Evolutionary conservation across 2,329 filamentous ascomycete genomes (phyloP).

Genomic region (Pezicula carpinea): DNA sequence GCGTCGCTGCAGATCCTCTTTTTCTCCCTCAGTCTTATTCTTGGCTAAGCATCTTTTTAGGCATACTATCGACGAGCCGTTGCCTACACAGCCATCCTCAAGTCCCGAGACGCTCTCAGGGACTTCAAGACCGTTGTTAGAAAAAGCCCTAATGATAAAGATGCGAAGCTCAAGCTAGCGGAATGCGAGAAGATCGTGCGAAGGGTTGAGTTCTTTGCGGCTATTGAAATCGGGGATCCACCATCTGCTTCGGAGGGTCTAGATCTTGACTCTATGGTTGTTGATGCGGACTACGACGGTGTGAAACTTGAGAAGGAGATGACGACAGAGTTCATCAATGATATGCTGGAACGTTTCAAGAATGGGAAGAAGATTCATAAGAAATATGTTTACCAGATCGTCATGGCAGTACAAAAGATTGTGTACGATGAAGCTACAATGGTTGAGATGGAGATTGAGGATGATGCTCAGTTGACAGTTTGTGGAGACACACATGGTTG

Average conservation of each 20-base stretch:
- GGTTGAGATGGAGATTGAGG: constrained; percentile 83
- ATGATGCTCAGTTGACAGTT: constrained; percentile 79
- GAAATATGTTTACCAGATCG: constrained; percentile 97
- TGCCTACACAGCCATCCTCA: constrained; percentile 85
- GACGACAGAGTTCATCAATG: constrained; percentile 94
- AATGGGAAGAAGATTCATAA: constrained; percentile 89
- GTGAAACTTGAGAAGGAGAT: constrained; percentile 73
- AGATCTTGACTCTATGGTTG: constrained; percentile 77
- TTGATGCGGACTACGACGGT: constrained; percentile 85
- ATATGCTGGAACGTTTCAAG: constrained; percentile 97
- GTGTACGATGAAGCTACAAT: constrained; percentile 92
- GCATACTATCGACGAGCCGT: constrained; percentile 93
- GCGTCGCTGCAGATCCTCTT: not conserved
- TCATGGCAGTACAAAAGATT: constrained; percentile 83
- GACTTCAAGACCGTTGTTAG: constrained; percentile 91
- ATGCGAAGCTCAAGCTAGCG: constrained; percentile 83
- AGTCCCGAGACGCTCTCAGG: constrained; percentile 79
- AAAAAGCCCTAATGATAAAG: constrained; percentile 82
- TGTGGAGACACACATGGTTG: constrained; percentile 95
- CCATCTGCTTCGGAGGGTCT: constrained; percentile 89
- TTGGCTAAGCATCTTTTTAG: constrained; percentile 38
- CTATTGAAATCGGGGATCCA: constrained; percentile 89
- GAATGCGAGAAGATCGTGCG: constrained; percentile 96
- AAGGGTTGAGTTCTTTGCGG: constrained; percentile 86
- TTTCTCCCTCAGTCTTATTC: not conserved